Evolutionary conservation across 2,329 filamentous ascomycete species (phyloP), one percentile per base, ranked within the genome.

Genomic region (Fusarium proliferatum): DNA sequence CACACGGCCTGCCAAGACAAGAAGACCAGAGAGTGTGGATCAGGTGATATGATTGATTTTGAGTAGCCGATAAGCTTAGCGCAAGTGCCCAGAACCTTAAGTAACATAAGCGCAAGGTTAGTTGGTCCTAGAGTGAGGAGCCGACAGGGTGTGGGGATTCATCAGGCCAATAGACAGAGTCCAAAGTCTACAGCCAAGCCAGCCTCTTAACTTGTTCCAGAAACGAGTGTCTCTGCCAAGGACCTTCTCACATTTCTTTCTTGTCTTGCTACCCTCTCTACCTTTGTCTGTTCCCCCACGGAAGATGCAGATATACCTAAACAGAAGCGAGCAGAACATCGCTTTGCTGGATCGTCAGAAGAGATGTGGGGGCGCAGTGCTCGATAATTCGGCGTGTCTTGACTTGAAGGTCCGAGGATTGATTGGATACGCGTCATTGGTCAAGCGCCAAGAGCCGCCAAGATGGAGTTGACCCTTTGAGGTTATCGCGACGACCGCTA

Each of bases 1-100:
- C 43, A 59, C 34, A 65, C 23, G 43, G 65, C 42, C 42, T 67
- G 66, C 65, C 67, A 69, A 69, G 67, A 39, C 33, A 12, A 28
- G 16, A 52, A n/a, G 49, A 12, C 17, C 9, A 36, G 41, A 38
- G 45, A 28, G 45, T n/a, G 57, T 53, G 43, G 61, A 62, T 70
- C 66, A 62, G 42, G 60, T 58, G 46, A 41, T 45, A 49, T 64
- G 45, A 67, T 65, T 68, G 60, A 64, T 36, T 55, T 57, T 61
- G 39, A 9, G 34, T 52, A 69, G 45, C 63, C 60, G 76, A 78
- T 77, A 77, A 77, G 74, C 76, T 76, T 76, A 67, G 67, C 39
- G 52, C 66, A 73, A 67, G 58, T 69, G 76, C 69, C 63, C 58
- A 70, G 64, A 77, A 77, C 62, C 62, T 77, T 75, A 72, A 69